Conservation (phyloP, 352 stramenopile species). For the Globisporangium sylvaticum region DNA sequence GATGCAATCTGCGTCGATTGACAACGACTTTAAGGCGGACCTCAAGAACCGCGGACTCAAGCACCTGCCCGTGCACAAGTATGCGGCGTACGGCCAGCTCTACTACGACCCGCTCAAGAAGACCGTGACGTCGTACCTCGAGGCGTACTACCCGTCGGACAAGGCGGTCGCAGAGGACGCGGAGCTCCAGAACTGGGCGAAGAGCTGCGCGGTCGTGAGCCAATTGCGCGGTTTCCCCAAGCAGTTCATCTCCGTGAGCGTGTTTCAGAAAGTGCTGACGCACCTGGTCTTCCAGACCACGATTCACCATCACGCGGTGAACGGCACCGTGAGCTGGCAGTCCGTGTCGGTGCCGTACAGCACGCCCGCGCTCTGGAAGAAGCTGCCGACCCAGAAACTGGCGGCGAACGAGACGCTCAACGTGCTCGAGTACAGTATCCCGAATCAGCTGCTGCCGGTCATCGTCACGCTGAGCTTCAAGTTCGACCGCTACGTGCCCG, state of each 20-base stretch:
- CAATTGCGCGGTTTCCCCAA: conserved; percentile 33
- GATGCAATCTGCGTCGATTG: background rate
- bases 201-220: conserved; percentile 16
- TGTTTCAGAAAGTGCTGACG: conserved; percentile 20
- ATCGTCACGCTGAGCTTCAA: conserved; percentile 26
- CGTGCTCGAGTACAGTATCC: conserved; percentile 26
- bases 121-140: background rate
- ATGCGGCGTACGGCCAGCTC: conserved; percentile 4
- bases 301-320: conserved; percentile 53
- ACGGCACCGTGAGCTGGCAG: conserved; percentile 41
- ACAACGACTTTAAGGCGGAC: conserved; percentile 8
- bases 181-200: conserved; percentile 33
- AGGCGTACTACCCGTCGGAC: background rate
- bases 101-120: background rate
- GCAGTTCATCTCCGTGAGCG: conserved; percentile 2
- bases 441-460: conserved; percentile 21
- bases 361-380: conserved; percentile 39
- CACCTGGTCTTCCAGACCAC: conserved; percentile 33
- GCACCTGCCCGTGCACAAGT: conserved; percentile 7
- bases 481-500: conserved; percentile 30
- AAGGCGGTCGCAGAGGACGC: conserved; percentile 4
- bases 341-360: conserved; percentile 35
- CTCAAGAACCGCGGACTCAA: background rate
- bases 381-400: conserved; percentile 31
- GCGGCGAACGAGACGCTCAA: conserved; percentile 18